Conservation (phyloP, 1,284 basidiomycete species). For the Malassezia globosa region DNA sequence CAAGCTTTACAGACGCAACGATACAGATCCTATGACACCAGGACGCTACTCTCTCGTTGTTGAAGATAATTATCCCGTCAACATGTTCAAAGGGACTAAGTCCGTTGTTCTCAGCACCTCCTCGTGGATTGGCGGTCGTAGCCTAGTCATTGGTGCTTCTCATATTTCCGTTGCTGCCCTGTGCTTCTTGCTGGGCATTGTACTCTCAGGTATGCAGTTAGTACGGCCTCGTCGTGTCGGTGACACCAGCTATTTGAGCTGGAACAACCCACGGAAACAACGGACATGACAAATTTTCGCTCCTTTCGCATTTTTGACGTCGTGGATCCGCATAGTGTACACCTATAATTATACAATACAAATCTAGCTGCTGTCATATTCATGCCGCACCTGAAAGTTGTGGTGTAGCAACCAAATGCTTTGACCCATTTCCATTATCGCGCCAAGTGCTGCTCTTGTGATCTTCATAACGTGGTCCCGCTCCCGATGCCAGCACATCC, state of each 20-base stretch:
- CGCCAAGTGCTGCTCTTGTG: background rate
- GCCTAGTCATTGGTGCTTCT: conserved; percentile 91
- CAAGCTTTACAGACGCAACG: conserved; percentile 86
- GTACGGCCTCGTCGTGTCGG: conserved; percentile 72
- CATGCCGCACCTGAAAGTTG: background rate
- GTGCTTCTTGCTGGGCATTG: conserved; percentile 74
- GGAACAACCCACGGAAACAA: conserved; percentile 29
- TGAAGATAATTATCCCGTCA: conserved; percentile 84
- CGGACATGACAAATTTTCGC: background rate
- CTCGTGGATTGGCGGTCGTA: conserved; percentile 95
- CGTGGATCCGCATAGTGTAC: background rate
- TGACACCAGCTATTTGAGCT: conserved; percentile 47
- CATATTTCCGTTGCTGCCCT: conserved; percentile 80
- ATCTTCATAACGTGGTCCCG: background rate
- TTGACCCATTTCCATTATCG: background rate
- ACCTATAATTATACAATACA: background rate
- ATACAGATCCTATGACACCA: conserved; percentile 59
- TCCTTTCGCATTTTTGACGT: background rate
- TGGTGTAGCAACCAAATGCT: background rate
- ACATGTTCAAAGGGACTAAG: conserved; percentile 84
- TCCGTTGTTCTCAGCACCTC: conserved; percentile 92
- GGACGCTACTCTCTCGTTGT: conserved; percentile 70
- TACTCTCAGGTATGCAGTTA: conserved; percentile 80
- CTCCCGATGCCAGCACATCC: conserved; percentile 15
- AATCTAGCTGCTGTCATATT: background rate